Percentiles rank a stretch among this genome's conserved stretches.
phyloP scores from a whole-genome alignment of 441 rosid genomes.

The Brassica balearica region DNA sequence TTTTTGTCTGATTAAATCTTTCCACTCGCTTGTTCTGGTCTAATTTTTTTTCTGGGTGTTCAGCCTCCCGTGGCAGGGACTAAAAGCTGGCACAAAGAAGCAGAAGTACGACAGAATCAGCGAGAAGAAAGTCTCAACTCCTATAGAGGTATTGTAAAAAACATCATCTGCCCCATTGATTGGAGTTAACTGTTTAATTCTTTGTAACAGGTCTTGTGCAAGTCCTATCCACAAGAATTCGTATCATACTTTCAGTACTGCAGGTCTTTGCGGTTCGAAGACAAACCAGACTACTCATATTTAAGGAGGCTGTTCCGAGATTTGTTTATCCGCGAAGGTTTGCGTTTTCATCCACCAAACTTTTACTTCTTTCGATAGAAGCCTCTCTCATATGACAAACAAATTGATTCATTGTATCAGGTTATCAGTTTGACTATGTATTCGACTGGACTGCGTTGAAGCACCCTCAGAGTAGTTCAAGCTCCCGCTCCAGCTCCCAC shows the following conservation, averaged over 20 bases:
- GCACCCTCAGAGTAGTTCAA: slow-evolving; percentile 78
- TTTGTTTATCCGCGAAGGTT: slow-evolving; percentile 96
- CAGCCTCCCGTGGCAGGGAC: slow-evolving; percentile 84
- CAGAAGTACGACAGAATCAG: slow-evolving; percentile 76
- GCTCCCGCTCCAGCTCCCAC: slow-evolving; percentile 65
- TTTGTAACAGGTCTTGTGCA: slow-evolving; percentile 80
- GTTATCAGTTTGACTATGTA: slow-evolving; percentile 96
- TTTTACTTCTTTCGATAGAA: not conserved
- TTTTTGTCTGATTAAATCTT: slow-evolving; percentile 17
- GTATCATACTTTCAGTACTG: slow-evolving; percentile 94
- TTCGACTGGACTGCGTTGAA: slow-evolving; percentile 97
- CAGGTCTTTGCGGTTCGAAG: slow-evolving; percentile 93
- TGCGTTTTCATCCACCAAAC: not conserved
- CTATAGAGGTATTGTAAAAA: slow-evolving; percentile 59
- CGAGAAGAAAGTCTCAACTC: slow-evolving; percentile 74
- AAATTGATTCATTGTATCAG: slow-evolving; percentile 47
- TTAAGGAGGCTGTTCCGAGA: slow-evolving; percentile 97
- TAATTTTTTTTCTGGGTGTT: slow-evolving; percentile 34
- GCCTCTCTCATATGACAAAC: not conserved
- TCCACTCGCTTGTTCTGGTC: slow-evolving; percentile 28
- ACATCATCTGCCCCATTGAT: not conserved
- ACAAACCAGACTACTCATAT: slow-evolving; percentile 98
- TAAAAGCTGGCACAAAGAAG: slow-evolving; percentile 73
- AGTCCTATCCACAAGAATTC: slow-evolving; percentile 87
- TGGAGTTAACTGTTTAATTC: slow-evolving; percentile 8